Conservation (phyloP, 345 rosid genomes). For the Corchorus olitorius region DNA sequence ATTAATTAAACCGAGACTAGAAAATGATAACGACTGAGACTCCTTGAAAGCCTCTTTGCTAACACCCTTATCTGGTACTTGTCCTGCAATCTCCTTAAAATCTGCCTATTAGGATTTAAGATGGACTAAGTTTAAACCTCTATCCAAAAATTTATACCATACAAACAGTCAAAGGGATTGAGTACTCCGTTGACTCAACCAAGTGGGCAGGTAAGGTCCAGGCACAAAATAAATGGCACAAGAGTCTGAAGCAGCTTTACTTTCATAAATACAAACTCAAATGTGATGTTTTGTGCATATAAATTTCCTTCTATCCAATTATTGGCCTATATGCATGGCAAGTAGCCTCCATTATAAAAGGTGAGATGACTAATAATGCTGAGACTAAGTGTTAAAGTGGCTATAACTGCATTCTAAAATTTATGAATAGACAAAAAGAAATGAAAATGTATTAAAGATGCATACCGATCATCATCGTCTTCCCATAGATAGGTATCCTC, state of each 20-base stretch:
- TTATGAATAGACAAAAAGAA: neutral
- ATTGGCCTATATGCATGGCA: neutral
- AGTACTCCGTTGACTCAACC: conserved; percentile 2
- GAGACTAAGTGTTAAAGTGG: neutral
- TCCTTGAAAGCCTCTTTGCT: too few relatives aligned
- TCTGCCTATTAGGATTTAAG: neutral
- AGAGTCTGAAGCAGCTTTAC: neutral
- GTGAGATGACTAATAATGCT: neutral
- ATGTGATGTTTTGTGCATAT: neutral
- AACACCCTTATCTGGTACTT: too few relatives aligned
- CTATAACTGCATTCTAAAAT: conserved; percentile 10
- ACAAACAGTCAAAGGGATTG: neutral
- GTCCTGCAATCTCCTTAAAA: neutral
- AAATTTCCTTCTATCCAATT: neutral
- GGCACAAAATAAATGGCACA: neutral
- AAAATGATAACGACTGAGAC: too few relatives aligned
- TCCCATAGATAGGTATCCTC: conserved; percentile 98
- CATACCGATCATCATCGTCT: conserved; percentile 86
- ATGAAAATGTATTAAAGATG: neutral
- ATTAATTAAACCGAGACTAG: too few relatives aligned
- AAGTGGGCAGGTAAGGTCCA: neutral
- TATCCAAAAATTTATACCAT: conserved; percentile 8
- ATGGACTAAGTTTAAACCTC: neutral
- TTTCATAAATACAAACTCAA: neutral
- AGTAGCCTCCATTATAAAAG: neutral